Evolutionary conservation across 352 stramenopile genomes (phyloP).

Genomic region (Elongisporangium prolatum): DNA sequence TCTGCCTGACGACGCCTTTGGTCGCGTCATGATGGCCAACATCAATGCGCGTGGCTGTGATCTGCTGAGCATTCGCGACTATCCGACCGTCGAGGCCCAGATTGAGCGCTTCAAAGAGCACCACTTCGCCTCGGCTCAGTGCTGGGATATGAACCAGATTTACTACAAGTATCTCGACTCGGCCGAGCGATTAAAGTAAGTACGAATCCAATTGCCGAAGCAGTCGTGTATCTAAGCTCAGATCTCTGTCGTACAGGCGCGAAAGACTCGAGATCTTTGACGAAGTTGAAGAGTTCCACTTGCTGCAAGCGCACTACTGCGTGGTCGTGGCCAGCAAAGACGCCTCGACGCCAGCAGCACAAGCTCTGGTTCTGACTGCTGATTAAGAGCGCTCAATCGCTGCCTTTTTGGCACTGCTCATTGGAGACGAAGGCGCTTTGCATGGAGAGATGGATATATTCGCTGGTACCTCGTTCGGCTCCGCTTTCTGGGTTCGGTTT

Average conservation of each 20-base stretch:
- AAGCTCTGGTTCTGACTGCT: conserved; percentile 19
- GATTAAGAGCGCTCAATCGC: not conserved
- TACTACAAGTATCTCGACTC: conserved; percentile 87
- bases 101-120: conserved; percentile 65
- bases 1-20: conserved; percentile 85
- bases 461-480: not conserved
- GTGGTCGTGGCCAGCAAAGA: conserved; percentile 74
- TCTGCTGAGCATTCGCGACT: conserved; percentile 79
- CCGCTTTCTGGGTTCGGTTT: not conserved
- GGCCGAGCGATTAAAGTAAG: conserved; percentile 60
- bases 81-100: conserved; percentile 72
- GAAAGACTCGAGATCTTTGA: conserved; percentile 91
- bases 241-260: conserved; percentile 21
- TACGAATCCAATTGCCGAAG: conserved; percentile 2
- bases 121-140: conserved; percentile 65
- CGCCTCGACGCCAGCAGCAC: conserved; percentile 19
- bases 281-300: conserved; percentile 90
- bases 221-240: not conserved
- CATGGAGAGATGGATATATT: not conserved
- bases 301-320: conserved; percentile 90
- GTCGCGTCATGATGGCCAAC: conserved; percentile 88
- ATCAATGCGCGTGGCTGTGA: conserved; percentile 88
- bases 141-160: conserved; percentile 90
- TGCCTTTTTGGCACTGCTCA: not conserved
- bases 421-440: not conserved